Evolutionary conservation across 2,329 filamentous ascomycete genomes (phyloP).

Genomic region (Rhynchosporium graminicola): DNA sequence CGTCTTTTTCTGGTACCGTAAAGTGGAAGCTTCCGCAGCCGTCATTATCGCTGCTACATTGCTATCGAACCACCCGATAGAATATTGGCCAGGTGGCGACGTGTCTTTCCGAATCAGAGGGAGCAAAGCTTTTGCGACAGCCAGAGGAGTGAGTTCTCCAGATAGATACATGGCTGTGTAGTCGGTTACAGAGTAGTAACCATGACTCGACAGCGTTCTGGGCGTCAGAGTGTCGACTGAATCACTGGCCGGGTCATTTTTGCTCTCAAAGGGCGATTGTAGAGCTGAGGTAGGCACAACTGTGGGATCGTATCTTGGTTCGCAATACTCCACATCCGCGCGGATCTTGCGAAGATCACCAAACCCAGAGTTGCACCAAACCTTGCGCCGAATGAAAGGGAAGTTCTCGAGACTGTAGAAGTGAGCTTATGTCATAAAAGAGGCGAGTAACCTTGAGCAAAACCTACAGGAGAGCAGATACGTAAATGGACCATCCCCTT

Average conservation of each 20-base stretch:
- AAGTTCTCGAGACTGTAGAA: constrained; percentile 28
- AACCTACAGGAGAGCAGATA: constrained; percentile 25
- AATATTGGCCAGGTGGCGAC: constrained; percentile 59
- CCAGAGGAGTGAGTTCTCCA: constrained; percentile 67
- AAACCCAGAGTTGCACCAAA: constrained; percentile 32
- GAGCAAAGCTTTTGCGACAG: constrained; percentile 70
- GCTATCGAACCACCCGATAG: constrained; percentile 68
- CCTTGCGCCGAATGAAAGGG: constrained; percentile 17
- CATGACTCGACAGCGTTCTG: constrained; percentile 6
- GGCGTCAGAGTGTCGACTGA: background rate
- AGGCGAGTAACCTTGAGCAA: background rate
- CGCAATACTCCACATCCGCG: constrained; percentile 25
- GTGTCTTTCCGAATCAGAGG: constrained; percentile 65
- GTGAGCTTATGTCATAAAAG: constrained; percentile 14
- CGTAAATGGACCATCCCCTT: constrained; percentile 20
- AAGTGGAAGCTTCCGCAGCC: constrained; percentile 71
- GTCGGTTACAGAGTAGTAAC: constrained; percentile 73
- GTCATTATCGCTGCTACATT: constrained; percentile 62
- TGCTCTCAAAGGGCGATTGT: constrained; percentile 18
- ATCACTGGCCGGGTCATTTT: constrained; percentile 7
- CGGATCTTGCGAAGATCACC: constrained; percentile 24
- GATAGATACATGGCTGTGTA: constrained; percentile 74
- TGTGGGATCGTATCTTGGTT: constrained; percentile 29
- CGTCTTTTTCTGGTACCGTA: constrained; percentile 66
- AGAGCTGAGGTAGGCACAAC: constrained; percentile 21